phyloP scores from a whole-genome alignment of 2,329 filamentous ascomycete genomes.

The Aschersonia sp. region DNA sequence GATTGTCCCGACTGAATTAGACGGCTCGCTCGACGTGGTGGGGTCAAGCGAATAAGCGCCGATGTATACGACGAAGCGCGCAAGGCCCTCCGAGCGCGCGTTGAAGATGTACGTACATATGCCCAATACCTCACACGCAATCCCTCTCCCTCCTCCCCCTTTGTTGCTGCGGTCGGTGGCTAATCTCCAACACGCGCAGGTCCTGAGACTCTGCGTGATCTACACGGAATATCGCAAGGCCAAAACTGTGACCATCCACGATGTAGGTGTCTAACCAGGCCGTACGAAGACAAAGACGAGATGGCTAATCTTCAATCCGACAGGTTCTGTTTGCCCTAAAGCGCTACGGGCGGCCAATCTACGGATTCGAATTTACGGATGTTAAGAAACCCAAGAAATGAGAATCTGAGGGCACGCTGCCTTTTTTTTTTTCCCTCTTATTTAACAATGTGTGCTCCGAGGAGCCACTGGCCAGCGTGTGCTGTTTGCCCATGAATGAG shows the following conservation, averaged over 20 bases:
- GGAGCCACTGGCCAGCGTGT: too few relatives aligned
- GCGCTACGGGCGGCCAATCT: conserved; percentile 36
- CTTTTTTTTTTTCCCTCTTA: background rate
- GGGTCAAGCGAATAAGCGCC: conserved; percentile 57
- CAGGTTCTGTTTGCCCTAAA: conserved; percentile 40
- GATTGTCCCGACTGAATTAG: conserved; percentile 22
- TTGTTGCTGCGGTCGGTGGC: conserved; percentile 1
- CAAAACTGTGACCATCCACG: conserved; percentile 48
- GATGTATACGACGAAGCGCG: conserved; percentile 50
- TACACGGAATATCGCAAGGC: conserved; percentile 38
- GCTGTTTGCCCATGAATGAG: too few relatives aligned
- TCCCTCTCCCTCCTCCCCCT: too few relatives aligned
- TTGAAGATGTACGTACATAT: conserved; percentile 26
- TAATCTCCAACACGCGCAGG: conserved; percentile 21
- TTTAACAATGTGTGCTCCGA: too few relatives aligned
- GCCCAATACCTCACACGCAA: too few relatives aligned
- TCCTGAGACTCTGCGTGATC: conserved; percentile 31
- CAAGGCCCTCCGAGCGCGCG: conserved; percentile 28
- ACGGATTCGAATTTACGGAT: conserved; percentile 34
- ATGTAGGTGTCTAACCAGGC: conserved; percentile 29
- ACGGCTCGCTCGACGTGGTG: conserved; percentile 59
- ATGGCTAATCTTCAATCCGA: conserved; percentile 1
- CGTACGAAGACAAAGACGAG: background rate
- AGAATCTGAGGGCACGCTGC: background rate
- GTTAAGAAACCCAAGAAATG: background rate